Base-by-base conservation (phyloP, 345 rosid genomes). In the Capsella bursapastoris region DNA sequence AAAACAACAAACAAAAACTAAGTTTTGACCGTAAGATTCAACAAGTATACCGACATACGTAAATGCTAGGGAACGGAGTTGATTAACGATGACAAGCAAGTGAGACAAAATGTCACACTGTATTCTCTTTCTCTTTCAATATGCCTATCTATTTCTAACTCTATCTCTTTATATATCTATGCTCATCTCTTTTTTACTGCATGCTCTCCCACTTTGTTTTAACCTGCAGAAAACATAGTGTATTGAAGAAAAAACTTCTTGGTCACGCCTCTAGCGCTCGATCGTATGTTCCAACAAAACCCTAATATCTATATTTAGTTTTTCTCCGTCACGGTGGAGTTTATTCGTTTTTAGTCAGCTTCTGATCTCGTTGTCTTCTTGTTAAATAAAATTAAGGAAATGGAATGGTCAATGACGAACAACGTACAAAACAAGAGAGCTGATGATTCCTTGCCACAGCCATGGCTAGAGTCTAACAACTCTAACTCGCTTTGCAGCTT, bases 401-500 rank as follows among this genome's bases (percentile, higher is more conserved):
- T 61, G 59, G 57, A 64, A 57, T 64, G 78, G 66, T 58, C 47
- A 5, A 58, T 27, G n/a, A 49, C 32, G 40, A 29, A 32, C 41
- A 40, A 61, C 58, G 13, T 51, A 3, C 31, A 68, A 29, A 68
- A 43, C 52, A 4, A 28, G 73, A 56, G 62, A 68, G 4, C 25
- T 56, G 11, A 52, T 56, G 10, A 52, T 55, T 43, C 6, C 41
- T 31, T 69, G 22, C 55, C 32, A 57, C 64, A 41, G 18, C 8
- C 32, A 44, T 31, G 64, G 55, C 53, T 7, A 8, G 29, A 55
- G 27, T 60, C 44, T 73, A 74, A 29, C 68, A 71, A 89, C 66
- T 77, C 78, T 68, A 82, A 84, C 84, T 80, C 85, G 60, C 84
- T 86, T 68, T 79, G 73, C 82, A 80, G 73, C 88, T 83, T 76